These are phyloP conservation scores for Cytidiella melzeri DNA, from an alignment of 768 basidiomycete species.

Conservation along the genomic window DNA sequence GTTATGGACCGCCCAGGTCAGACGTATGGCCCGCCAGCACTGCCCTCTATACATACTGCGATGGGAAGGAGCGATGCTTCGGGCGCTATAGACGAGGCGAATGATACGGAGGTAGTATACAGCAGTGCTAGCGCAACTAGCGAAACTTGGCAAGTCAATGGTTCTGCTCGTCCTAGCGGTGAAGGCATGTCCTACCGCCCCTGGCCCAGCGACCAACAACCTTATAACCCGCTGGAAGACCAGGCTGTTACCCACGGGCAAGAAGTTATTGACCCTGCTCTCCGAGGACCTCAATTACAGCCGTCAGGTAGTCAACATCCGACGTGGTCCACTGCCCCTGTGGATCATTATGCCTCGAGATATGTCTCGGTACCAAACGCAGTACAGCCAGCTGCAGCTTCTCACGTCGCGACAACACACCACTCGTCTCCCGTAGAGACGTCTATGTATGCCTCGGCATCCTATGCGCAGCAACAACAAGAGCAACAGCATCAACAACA, in stretches of 20 bases:
- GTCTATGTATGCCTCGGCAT: conserved; percentile 26
- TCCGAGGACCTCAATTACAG: conserved; percentile 12
- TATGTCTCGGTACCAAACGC: conserved; percentile 9
- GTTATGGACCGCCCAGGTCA: conserved; percentile 37
- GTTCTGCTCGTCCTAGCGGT: conserved; percentile 16
- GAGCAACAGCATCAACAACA: conserved; percentile 21
- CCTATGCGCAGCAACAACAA: conserved; percentile 30
- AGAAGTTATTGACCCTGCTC: conserved; percentile 12
- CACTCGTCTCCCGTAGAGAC: conserved; percentile 21
- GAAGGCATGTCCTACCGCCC: conserved; percentile 18
- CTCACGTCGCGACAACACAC: conserved; percentile 25
- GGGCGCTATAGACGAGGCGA: conserved; percentile 8
- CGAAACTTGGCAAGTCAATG: conserved; percentile 19
- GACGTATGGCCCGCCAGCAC: conserved; percentile 40
- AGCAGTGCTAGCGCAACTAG: conserved; percentile 13
- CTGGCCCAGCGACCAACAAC: conserved; percentile 19
- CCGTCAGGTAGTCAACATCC: background rate
- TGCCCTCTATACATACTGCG: conserved; percentile 46
- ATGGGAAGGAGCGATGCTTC: conserved; percentile 31
- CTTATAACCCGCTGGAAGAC: conserved; percentile 17
- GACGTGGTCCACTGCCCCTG: conserved; percentile 7
- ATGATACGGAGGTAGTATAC: conserved; percentile 9
- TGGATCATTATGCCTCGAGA: conserved; percentile 12
- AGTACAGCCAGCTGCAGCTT: conserved; percentile 18
- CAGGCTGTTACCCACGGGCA: conserved; percentile 4